Base-by-base conservation (phyloP, 441 rosid genomes). In the Breynia disticha region DNA sequence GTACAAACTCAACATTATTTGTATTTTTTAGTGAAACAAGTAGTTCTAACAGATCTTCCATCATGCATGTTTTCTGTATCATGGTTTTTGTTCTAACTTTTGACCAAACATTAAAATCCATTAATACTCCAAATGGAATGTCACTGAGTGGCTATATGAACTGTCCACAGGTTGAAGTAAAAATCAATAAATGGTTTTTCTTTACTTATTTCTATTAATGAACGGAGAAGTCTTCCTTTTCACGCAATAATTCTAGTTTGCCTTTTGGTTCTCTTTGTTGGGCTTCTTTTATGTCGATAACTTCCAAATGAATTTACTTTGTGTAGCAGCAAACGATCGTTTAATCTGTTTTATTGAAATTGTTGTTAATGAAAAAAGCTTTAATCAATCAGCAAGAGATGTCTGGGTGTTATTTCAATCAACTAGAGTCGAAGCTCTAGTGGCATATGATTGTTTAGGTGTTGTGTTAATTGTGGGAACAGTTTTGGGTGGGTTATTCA, bases 331-430 rank as follows among this genome's bases (percentile, higher is more conserved):
- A 11, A 41, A 41, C 44, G 45, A 52, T 39, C 10, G 22, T 54
- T 52, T 50, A 44, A 22, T 46, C 19, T 65, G 7, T 50, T 53
- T 38, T 54, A 17, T 41, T 60, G 76, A 93, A 95, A 88, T 88
- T 57, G 97, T 87, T 52, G 95, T 88, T 58, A 71, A 78, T 65
- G 98, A 97, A n/a, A 88, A 88, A 86, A 81, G 88, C 63, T 93
- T 93, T 64, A 88, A 93, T 65, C 83, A 63, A 54, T 86, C 98
- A 48, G 97, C 98, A 15, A 80, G 98, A 63, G 98, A 93, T 63
- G 98, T 95, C 4, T 93, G 97, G 98, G 98, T 88, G 55, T 65
- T 88, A 61, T 86, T 93, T 61, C 98, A 93, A 67, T 93, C 95
- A 53, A 93, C 98, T 17, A 97, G 98, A 46, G 98, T 93, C 55